phyloP scores from a whole-genome alignment of 2,329 filamentous ascomycete species.

The Huntiella bhutanensis region DNA sequence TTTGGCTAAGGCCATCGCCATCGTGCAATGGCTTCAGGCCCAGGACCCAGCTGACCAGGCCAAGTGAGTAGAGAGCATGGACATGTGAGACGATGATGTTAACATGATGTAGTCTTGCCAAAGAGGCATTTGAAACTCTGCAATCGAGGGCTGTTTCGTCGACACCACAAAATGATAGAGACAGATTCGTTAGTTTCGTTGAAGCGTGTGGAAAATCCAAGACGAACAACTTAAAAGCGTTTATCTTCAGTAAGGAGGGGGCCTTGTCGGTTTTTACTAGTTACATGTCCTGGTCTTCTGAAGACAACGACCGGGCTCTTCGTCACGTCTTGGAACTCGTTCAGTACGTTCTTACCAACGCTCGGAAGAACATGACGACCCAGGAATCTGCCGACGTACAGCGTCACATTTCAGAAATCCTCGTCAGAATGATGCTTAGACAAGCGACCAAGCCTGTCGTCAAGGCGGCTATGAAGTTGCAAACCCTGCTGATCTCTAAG shows the following conservation, averaged over 20 bases:
- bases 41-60: constrained; percentile 10
- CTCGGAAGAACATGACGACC: constrained; percentile 25
- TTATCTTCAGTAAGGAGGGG: constrained; percentile 32
- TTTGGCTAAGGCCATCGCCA: constrained; percentile 7
- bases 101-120: neutral
- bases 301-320: constrained; percentile 44
- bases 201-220: constrained; percentile 36
- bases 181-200: constrained; percentile 25
- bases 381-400: constrained; percentile 22
- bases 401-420: constrained; percentile 27
- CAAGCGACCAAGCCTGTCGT: constrained; percentile 43
- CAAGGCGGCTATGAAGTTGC: constrained; percentile 49
- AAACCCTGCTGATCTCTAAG: constrained; percentile 48
- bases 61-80: neutral
- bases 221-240: constrained; percentile 23
- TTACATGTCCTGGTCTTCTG: constrained; percentile 49
- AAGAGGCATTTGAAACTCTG: constrained; percentile 32
- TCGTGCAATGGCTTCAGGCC: constrained; percentile 12
- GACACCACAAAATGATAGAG: constrained; percentile 6
- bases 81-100: neutral
- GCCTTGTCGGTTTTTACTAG: constrained; percentile 36
- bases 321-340: constrained; percentile 41
- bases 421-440: constrained; percentile 40
- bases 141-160: constrained; percentile 17
- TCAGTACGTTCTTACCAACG: constrained; percentile 29